Evolutionary conservation across 2,329 filamentous ascomycete genomes (phyloP).

Genomic region (Hypoxylon sp.): DNA sequence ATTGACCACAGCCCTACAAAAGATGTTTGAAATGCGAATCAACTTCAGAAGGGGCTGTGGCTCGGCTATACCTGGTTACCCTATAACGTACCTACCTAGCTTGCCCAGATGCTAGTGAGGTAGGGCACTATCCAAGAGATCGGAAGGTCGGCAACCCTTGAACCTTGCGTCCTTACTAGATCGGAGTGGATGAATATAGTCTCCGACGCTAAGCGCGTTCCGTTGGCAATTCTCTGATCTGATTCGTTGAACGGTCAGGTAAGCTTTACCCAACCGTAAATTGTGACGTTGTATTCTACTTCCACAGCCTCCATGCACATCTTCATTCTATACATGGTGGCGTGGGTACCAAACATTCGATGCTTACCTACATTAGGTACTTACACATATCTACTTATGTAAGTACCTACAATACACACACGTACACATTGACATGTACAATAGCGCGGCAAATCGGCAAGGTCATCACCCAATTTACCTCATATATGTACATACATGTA

Average conservation of each 20-base stretch:
- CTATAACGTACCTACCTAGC: no score
- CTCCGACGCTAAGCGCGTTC: constrained; percentile 21
- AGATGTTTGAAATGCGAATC: no score
- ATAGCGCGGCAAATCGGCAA: constrained; percentile 1
- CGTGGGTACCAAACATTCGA: constrained; percentile 14
- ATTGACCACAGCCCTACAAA: not conserved
- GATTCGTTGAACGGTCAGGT: constrained; percentile 9
- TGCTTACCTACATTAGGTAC: not conserved
- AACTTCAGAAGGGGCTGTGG: no score
- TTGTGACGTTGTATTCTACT: constrained; percentile 31
- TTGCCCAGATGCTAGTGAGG: not conserved
- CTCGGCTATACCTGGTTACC: no score
- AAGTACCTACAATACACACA: not conserved
- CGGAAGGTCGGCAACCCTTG: not conserved
- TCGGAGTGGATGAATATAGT: constrained; percentile 23
- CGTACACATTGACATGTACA: not conserved
- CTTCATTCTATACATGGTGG: constrained; percentile 35
- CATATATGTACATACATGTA: not conserved
- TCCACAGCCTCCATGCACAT: constrained; percentile 35
- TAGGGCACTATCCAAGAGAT: not conserved
- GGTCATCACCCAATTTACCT: not conserved
- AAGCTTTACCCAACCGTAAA: constrained; percentile 25
- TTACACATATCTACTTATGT: not conserved
- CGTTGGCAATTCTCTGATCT: constrained; percentile 4
- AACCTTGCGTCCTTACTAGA: not conserved